Evolutionary conservation across 345 rosid species (phyloP), one percentile per base, ranked within the genome.

Genomic region (Clarkia xantiana): DNA sequence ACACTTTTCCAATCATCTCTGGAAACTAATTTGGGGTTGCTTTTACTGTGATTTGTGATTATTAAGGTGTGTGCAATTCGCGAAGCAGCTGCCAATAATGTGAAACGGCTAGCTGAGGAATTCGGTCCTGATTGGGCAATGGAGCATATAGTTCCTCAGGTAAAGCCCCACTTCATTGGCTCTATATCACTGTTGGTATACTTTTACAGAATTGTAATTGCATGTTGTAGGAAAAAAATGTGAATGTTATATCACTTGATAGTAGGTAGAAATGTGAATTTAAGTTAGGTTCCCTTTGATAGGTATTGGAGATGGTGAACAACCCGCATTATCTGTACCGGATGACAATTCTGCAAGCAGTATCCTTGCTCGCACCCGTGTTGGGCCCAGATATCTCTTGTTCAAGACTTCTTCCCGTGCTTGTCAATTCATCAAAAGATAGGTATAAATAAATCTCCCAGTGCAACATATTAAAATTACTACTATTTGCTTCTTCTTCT

Each of bases 381-480:
- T 70, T 82, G 86, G 91, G 94, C 42, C 59, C 88, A n/a, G 97
- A 90, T 58, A 83, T 90, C 61, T 82, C 95, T 3, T 77, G 84
- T 65, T 74, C 95, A 9, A 76, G 76, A 59, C 76, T 86, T 62
- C 78, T 90, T 45, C 95, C 97, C 1, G 77, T 61, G 20, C 73
- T 86, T 0, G 47, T 81, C 53, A 76, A 69, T 66, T 82, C 82
- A 55, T 74, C 97, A 58, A 90, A 83, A 59, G 95, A 90, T 72
- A 78, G 97, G 97, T 84, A 55, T n/a, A n/a, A n/a, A n/a, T n/a
- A n/a, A n/a, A 20, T 29, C 36, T 29, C 36, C 36, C 36, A 29
- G 36, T 29, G 4, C 36, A 29, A 29, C 36, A n/a, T n/a, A n/a
- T n/a, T n/a, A n/a, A n/a, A n/a, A n/a, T n/a, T n/a, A n/a, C n/a